A percentile compares a stretch with the other conserved stretches of the same genome.
Evolutionary conservation across 352 stramenopile genomes (phyloP).

Genomic region (Pilasporangium apinafurcum): DNA sequence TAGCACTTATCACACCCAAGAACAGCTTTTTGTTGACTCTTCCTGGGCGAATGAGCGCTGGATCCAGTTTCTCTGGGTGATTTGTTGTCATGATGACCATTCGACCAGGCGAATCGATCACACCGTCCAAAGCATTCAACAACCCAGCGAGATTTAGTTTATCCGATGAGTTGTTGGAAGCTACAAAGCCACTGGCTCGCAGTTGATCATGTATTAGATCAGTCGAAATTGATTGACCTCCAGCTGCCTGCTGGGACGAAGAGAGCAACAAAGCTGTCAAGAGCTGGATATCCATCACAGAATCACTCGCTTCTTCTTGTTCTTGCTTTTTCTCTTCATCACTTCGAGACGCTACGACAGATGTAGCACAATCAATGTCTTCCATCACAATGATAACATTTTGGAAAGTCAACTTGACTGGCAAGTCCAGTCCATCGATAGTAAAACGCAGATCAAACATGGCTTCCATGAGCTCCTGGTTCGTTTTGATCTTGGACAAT

Average conservation of each 20-base stretch:
- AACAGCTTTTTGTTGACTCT: slow-evolving; percentile 77
- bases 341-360: slow-evolving; percentile 21
- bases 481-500: slow-evolving; percentile 38
- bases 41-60: slow-evolving; percentile 75
- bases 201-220: too few species aligned
- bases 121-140: slow-evolving; percentile 76
- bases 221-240: slow-evolving; percentile 1
- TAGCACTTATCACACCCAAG: slow-evolving; percentile 40
- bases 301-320: too few species aligned
- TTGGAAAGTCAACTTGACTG: slow-evolving; percentile 30
- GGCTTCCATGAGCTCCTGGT: slow-evolving; percentile 40
- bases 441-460: slow-evolving; percentile 34
- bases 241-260: background rate
- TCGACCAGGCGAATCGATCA: slow-evolving; percentile 62
- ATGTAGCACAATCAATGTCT: slow-evolving; percentile 42
- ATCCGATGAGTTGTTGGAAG: slow-evolving; percentile 6
- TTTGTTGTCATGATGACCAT: slow-evolving; percentile 88
- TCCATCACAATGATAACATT: slow-evolving; percentile 63
- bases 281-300: too few species aligned
- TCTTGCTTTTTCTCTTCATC: too few species aligned
- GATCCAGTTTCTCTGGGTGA: slow-evolving; percentile 81
- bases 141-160: slow-evolving; percentile 54
- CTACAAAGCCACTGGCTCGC: background rate
- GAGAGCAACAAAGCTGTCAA: too few species aligned
- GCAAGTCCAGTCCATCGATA: slow-evolving; percentile 27